Conservation (phyloP, 345 rosid species). For the Sonneratia alba region DNA sequence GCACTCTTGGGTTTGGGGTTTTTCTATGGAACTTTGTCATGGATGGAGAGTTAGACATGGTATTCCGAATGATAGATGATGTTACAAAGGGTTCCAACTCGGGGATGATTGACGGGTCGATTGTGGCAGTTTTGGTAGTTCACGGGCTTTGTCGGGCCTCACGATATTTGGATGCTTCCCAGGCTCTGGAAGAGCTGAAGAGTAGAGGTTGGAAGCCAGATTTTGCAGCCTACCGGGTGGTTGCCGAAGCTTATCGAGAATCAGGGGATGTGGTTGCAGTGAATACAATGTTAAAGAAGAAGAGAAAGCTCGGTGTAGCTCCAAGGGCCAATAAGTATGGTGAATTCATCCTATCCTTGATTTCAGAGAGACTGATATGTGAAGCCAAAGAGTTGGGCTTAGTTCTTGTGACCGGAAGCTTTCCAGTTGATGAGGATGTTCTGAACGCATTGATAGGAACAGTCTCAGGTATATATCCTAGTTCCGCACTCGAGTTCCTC, state of each 20-base stretch:
- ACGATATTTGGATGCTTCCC: conserved; percentile 48
- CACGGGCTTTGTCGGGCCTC: conserved; percentile 62
- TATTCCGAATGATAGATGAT: conserved; percentile 42
- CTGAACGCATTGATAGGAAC: conserved; percentile 62
- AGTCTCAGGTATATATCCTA: conserved; percentile 55
- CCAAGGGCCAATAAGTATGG: conserved; percentile 69
- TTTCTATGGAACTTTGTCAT: conserved; percentile 50
- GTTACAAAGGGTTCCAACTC: conserved; percentile 22
- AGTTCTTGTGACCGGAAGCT: conserved; percentile 57
- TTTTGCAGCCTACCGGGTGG: conserved; percentile 76
- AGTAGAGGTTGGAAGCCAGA: conserved; percentile 73
- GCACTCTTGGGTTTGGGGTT: conserved; percentile 63
- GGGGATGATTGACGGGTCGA: conserved; percentile 49
- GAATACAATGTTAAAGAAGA: conserved; percentile 61
- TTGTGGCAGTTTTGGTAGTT: conserved; percentile 57
- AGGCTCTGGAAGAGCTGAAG: conserved; percentile 62
- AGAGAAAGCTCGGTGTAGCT: conserved; percentile 86
- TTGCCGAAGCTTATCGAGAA: conserved; percentile 57
- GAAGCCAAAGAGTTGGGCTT: conserved; percentile 71
- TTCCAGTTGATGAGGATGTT: conserved; percentile 63
- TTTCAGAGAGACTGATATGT: conserved; percentile 33
- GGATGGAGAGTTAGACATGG: conserved; percentile 22
- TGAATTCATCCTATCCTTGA: conserved; percentile 53
- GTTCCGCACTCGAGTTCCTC: conserved; percentile 45
- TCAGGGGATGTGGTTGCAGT: conserved; percentile 46